Conservation (phyloP, 2,329 filamentous ascomycete genomes). For the Aspergillus thermomutatus region DNA sequence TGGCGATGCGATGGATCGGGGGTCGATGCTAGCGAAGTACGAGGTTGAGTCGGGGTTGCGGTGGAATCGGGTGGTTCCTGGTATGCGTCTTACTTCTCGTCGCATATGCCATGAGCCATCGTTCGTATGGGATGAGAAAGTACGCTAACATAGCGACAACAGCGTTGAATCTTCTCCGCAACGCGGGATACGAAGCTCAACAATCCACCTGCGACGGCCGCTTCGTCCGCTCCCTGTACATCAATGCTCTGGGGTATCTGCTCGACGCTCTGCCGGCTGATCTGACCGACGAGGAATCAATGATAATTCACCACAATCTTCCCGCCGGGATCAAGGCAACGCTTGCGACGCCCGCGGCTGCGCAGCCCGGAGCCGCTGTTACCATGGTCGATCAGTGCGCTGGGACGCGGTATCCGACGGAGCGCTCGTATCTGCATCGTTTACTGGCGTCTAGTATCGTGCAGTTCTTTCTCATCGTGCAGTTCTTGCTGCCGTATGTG, state of each 20-base stretch:
- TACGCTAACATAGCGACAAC: background rate
- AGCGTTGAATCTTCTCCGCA: slow-evolving; percentile 37
- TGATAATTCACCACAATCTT: slow-evolving; percentile 25
- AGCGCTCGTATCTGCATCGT: slow-evolving; percentile 56
- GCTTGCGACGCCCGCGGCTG: slow-evolving; percentile 4
- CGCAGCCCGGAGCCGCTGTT: background rate
- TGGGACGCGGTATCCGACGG: background rate
- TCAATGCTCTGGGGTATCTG: slow-evolving; percentile 37
- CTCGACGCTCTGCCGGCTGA: slow-evolving; percentile 34
- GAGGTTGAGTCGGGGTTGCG: slow-evolving; percentile 30
- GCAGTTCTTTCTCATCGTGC: slow-evolving; percentile 57
- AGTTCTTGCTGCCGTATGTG: slow-evolving; percentile 61
- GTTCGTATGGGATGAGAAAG: background rate
- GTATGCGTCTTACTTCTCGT: slow-evolving; percentile 15
- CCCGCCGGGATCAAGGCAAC: slow-evolving; percentile 20
- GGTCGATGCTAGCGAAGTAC: slow-evolving; percentile 17
- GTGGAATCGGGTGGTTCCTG: slow-evolving; percentile 35
- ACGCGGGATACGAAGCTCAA: slow-evolving; percentile 34
- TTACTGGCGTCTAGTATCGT: slow-evolving; percentile 56
- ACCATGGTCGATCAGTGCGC: background rate
- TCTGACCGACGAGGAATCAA: slow-evolving; percentile 27
- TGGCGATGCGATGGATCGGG: slow-evolving; percentile 6
- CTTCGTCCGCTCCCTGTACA: slow-evolving; percentile 33
- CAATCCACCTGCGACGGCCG: slow-evolving; percentile 27
- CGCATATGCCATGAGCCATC: slow-evolving; percentile 1